Base-by-base conservation (phyloP, 2,329 filamentous ascomycete genomes). In the Trichoderma citrinoviride region DNA sequence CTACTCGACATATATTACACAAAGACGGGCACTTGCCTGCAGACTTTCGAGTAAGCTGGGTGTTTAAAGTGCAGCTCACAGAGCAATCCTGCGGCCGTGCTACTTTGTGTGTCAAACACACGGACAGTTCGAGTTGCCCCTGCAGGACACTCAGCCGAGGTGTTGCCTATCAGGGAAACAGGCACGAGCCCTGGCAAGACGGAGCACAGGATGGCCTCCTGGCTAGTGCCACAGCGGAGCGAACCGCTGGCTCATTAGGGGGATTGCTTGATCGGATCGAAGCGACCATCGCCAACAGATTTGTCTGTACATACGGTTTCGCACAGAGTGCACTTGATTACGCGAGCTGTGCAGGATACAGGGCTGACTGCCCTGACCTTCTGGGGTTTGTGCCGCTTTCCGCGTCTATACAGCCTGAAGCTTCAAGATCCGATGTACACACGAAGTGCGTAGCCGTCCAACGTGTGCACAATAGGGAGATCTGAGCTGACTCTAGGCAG, bases 211-310 rank as follows among this genome's bases (percentile, higher is more conserved):
- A n/a, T 33, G 44, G 50, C 15, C 43, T 43, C 52, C 54, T 23
- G 46, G 62, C 62, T 65, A 65, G 62, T 65, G 46, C 54, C 23
- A 54, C 58, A 60, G 62, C 54, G 62, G 62, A 65, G 37, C 62
- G 62, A 65, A 60, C 55, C 54, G 54, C 62, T 41, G 62, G 54
- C 37, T 54, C n/a, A n/a, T n/a, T 33, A 54, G 60, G 60, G 57
- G 46, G 29, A 43, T 50, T 61, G 14, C 40, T 49, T 61, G 49
- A 60, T 61, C 50, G 37, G 43, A 49, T 37, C 25, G 55, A 58
- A 49, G 49, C 55, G 29, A 50, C 21, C 8, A 19, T 50, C 49
- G 44, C 53, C 25, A n/a, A 53, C 49, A 40, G 40, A 37, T 53
- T 19, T 29, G 15, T 29, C 12, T 50, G 7, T 52, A 7, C n/a